phyloP scores from a whole-genome alignment of 352 stramenopile genomes.

The Phytophthora pluvialis region DNA sequence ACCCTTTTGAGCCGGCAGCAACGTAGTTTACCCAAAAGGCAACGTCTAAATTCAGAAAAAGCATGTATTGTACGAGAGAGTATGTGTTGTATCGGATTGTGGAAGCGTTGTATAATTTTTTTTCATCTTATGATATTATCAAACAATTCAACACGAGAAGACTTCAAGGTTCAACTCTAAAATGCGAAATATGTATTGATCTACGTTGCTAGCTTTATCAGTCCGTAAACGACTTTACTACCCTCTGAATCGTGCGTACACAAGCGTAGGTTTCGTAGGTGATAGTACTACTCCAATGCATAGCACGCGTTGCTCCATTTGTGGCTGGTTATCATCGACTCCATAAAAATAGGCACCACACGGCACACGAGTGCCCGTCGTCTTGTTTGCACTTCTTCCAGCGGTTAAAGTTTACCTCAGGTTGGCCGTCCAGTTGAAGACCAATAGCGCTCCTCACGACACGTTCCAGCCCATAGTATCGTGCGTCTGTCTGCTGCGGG shows the following conservation, averaged over 20 bases:
- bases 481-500: background rate
- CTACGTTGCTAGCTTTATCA: background rate
- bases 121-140: background rate
- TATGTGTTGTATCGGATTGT: background rate
- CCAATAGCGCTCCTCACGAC: background rate
- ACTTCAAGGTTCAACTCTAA: background rate
- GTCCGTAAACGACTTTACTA: background rate
- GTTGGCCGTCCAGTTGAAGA: background rate
- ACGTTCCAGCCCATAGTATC: background rate
- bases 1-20: too few relatives aligned
- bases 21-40: slow-evolving; percentile 7
- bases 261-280: slow-evolving; percentile 5
- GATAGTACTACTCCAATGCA: slow-evolving; percentile 10
- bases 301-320: slow-evolving; percentile 17
- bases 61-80: too few relatives aligned
- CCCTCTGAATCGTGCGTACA: background rate
- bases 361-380: slow-evolving; percentile 11
- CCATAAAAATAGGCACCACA: slow-evolving; percentile 23
- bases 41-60: slow-evolving; percentile 7
- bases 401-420: background rate
- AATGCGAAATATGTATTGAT: background rate
- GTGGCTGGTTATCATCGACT: slow-evolving; percentile 15
- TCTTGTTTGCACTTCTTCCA: slow-evolving; percentile 8
- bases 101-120: background rate
- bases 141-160: background rate